phyloP scores from a whole-genome alignment of 176 grass and related monocot species.

The Hordeum marinum region DNA sequence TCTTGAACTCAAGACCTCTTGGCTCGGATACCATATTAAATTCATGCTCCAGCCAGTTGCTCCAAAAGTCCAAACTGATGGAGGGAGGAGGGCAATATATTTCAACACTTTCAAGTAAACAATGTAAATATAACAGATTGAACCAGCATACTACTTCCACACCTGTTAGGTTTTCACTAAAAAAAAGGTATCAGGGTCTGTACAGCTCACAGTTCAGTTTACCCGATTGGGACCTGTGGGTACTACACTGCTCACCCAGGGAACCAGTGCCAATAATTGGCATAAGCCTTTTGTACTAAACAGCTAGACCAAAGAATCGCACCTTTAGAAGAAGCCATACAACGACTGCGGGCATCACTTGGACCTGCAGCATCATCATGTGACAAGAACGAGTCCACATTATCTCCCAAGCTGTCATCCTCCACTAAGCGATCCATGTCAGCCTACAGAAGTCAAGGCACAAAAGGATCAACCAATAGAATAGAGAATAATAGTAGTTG shows the following conservation, averaged over 20 bases:
- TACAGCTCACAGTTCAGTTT: conserved; percentile 7
- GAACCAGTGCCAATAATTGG: neutral
- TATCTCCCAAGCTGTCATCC: conserved; percentile 76
- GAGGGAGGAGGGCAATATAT: too few relatives aligned
- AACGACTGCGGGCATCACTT: conserved; percentile 50
- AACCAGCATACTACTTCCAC: neutral
- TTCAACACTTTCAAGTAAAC: neutral
- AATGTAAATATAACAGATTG: neutral
- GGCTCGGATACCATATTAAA: too few relatives aligned
- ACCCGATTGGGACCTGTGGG: neutral
- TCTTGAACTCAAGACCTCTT: too few relatives aligned
- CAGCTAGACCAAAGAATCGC: neutral
- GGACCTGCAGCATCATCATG: conserved; percentile 62
- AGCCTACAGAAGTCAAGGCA: conserved; percentile 40
- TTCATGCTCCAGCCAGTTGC: too few relatives aligned
- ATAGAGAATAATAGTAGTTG: neutral
- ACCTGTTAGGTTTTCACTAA: neutral
- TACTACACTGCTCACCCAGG: neutral
- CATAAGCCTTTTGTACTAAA: neutral
- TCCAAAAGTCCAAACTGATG: too few relatives aligned
- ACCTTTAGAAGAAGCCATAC: conserved; percentile 76
- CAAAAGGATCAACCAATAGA: conserved; percentile 3
- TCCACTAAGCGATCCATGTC: conserved; percentile 81
- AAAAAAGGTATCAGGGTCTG: neutral
- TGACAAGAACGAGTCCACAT: conserved; percentile 74